Base-by-base conservation (phyloP, 306 rosid species). In the Mucuna pruriens region DNA sequence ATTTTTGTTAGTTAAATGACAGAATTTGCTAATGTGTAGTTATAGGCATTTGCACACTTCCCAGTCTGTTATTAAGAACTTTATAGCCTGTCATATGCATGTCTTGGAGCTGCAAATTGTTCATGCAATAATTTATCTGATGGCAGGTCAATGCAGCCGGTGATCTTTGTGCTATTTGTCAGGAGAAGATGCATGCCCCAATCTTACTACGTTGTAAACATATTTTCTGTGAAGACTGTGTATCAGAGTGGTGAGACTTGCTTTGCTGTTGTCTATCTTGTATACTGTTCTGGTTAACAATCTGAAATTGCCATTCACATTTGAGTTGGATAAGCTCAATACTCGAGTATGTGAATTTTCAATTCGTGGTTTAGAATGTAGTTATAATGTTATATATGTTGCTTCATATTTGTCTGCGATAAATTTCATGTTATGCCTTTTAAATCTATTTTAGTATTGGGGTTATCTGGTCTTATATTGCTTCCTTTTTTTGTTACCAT, bases 141-240 rank as follows among this genome's bases (percentile, higher is more conserved):
- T 88, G 84, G 57, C 94, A 96, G 99, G 98, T 92, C 48, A 84
- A 77, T 67, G 92, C 97, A 48, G 97, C 94, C 1, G 98, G 99
- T 17, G 99, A 96, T 89, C 88, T 96, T 44, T 95, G 99, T 83
- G 97, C 99, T 39, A 95, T 95, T 88, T 96, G 99, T 87, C 99
- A 96, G 88, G 99, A 96, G 89, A 93, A 96, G 92, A 96, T 96
- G 98, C 98, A 91, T 79, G 88, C 94, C 60, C 99, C 99, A 49
- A 85, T 96, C 80, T 85, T 90, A 54, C 98, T 96, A 67, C 91
- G 94, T 31, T 96, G 99, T 85, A 95, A 95, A 83, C 99, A 95
- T 92, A 89, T 95, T 72, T 95, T 95, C 84, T 95, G 99, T 31
- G 97, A 96, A 89, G 99, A 96, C 77, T 96, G 99, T 65, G 99